Conservation (phyloP, 2,329 filamentous ascomycete species). For the Colletotrichum destructivum region DNA sequence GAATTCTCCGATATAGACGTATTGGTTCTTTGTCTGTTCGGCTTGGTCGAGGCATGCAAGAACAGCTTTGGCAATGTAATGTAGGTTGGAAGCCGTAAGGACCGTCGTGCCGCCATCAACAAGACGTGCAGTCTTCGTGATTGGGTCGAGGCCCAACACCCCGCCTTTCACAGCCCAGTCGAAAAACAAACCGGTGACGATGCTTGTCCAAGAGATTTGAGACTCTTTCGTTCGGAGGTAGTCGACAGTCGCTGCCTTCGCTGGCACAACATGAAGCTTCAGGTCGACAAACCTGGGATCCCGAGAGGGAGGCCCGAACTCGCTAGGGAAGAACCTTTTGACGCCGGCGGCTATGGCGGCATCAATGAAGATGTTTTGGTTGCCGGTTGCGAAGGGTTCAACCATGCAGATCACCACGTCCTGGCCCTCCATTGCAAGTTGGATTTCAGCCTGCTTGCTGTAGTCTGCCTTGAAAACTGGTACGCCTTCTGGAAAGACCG, state of each 20-base stretch:
- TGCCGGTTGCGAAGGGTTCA: constrained; percentile 57
- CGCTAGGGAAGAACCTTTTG: constrained; percentile 72
- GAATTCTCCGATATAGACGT: constrained; percentile 2
- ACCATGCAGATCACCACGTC: constrained; percentile 66
- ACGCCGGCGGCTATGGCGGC: constrained; percentile 72
- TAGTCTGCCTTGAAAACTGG: constrained; percentile 20
- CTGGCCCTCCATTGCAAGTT: constrained; percentile 62
- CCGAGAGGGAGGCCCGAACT: constrained; percentile 58
- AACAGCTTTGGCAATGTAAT: neutral
- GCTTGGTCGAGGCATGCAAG: neutral
- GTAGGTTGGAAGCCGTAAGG: neutral
- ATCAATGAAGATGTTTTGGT: constrained; percentile 63
- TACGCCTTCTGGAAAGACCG: constrained; percentile 53
- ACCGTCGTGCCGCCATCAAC: constrained; percentile 16
- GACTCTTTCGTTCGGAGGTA: constrained; percentile 18
- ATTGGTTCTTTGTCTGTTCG: constrained; percentile 7
- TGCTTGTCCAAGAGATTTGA: constrained; percentile 12
- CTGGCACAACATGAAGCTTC: neutral
- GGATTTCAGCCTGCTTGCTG: neutral
- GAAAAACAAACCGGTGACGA: constrained; percentile 47
- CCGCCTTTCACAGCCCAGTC: constrained; percentile 45
- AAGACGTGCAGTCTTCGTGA: constrained; percentile 34
- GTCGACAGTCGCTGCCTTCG: constrained; percentile 4
- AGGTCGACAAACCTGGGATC: constrained; percentile 9
- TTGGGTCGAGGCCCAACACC: constrained; percentile 42